Conservation (phyloP, 495 filamentous ascomycete genomes). For the Aspergillus cavernicola region DNA sequence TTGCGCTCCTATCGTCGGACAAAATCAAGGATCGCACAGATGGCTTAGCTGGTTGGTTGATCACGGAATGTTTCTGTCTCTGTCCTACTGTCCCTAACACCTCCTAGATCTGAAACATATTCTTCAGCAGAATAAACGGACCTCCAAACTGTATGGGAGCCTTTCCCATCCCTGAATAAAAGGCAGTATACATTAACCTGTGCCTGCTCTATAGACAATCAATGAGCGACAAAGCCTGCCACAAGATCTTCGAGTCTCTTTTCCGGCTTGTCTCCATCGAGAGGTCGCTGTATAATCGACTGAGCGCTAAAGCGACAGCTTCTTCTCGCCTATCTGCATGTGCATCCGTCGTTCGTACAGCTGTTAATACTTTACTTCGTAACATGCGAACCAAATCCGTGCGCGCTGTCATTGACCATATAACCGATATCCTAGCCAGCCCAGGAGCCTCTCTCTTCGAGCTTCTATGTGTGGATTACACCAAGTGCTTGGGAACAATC, state of each 20-base stretch:
- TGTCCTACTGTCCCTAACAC: conserved; percentile 14
- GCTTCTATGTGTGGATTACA: conserved; percentile 73
- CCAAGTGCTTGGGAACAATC: conserved; percentile 66
- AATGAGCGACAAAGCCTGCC: conserved; percentile 72
- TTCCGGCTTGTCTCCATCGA: conserved; percentile 68
- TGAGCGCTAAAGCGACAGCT: conserved; percentile 44
- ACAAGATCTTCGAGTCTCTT: conserved; percentile 75
- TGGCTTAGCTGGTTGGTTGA: conserved; percentile 47
- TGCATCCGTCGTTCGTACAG: conserved; percentile 67
- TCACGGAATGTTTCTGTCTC: conserved; percentile 2
- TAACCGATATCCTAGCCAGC: conserved; percentile 67
- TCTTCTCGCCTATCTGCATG: conserved; percentile 61
- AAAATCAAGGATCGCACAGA: conserved; percentile 49
- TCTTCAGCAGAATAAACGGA: conserved; percentile 56
- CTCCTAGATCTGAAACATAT: conserved; percentile 57
- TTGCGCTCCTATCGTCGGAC: conserved; percentile 47
- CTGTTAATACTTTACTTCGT: conserved; percentile 62
- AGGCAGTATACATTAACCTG: conserved; percentile 15
- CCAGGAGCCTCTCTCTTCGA: conserved; percentile 58
- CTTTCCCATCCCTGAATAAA: not conserved
- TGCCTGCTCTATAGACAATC: conserved; percentile 33
- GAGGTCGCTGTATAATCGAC: conserved; percentile 57
- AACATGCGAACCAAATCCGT: conserved; percentile 73
- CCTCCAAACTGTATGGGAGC: conserved; percentile 51
- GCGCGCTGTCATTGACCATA: conserved; percentile 72